Evolutionary conservation across 768 basidiomycete species (phyloP).

Genomic region (Xerocomus brunneocitrinus): DNA sequence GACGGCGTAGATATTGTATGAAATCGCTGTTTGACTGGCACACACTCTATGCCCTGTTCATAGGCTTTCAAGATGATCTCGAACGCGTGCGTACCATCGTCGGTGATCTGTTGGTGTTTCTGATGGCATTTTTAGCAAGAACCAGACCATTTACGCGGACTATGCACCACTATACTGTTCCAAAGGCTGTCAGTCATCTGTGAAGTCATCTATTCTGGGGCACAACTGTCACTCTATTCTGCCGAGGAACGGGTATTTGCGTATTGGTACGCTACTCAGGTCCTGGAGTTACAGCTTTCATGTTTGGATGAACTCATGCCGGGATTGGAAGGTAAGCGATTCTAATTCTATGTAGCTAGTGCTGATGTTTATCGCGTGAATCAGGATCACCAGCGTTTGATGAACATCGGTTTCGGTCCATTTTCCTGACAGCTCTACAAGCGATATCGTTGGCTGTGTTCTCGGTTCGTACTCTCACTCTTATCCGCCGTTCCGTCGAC

Average conservation of each 20-base stretch:
- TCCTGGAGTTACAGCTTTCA: slow-evolving; percentile 53
- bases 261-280: slow-evolving; percentile 65
- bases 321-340: slow-evolving; percentile 37
- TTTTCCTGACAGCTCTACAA: slow-evolving; percentile 56
- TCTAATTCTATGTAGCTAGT: background rate
- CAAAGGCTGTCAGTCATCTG: slow-evolving; percentile 58
- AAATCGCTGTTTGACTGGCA: slow-evolving; percentile 68
- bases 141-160: slow-evolving; percentile 24
- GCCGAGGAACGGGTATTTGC: slow-evolving; percentile 65
- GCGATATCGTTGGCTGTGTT: slow-evolving; percentile 51
- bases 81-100: slow-evolving; percentile 8
- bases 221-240: slow-evolving; percentile 71
- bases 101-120: background rate
- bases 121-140: slow-evolving; percentile 17
- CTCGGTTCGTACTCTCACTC: slow-evolving; percentile 36
- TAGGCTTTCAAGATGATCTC: slow-evolving; percentile 19
- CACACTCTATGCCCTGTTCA: slow-evolving; percentile 46
- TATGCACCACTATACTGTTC: slow-evolving; percentile 39
- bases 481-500: background rate
- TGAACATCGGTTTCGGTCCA: slow-evolving; percentile 48
- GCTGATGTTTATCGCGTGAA: background rate
- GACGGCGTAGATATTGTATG: slow-evolving; percentile 60
- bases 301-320: slow-evolving; percentile 47
- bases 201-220: slow-evolving; percentile 70
- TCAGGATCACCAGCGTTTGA: slow-evolving; percentile 26